Conservation (phyloP, 2,329 filamentous ascomycete species). For the Tolypocladium paradoxum region DNA sequence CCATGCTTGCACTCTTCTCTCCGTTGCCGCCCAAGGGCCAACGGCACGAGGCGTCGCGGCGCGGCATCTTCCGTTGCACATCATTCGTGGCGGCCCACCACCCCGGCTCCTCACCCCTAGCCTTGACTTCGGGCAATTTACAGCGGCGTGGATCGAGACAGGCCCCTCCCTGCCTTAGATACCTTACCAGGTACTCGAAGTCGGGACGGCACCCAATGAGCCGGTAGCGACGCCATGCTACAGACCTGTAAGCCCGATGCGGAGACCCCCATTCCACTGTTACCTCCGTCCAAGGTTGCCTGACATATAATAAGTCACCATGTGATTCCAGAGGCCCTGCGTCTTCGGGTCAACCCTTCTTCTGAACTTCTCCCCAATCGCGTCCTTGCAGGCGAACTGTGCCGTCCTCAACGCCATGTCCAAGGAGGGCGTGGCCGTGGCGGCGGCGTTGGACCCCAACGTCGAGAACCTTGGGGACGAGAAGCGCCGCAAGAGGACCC, state of each 20-base stretch:
- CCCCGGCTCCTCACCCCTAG: too few relatives aligned
- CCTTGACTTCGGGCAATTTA: too few relatives aligned
- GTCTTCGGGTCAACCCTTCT: neutral
- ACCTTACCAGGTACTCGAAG: too few relatives aligned
- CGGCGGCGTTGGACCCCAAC: constrained; percentile 4
- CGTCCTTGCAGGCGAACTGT: neutral
- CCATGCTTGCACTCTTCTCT: too few relatives aligned
- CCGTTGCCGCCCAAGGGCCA: too few relatives aligned
- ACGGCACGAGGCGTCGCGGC: neutral
- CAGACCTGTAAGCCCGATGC: neutral
- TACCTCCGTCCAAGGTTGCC: neutral
- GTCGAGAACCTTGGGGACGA: constrained; percentile 1
- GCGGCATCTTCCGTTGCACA: neutral
- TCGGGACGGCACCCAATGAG: neutral
- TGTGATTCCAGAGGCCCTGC: neutral
- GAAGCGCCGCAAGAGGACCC: constrained; percentile 13
- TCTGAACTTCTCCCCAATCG: neutral
- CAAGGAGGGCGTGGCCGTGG: neutral
- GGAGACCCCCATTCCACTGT: neutral
- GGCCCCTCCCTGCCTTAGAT: too few relatives aligned
- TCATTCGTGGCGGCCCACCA: neutral
- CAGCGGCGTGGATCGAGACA: neutral
- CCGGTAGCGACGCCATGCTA: neutral
- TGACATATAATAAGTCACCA: neutral
- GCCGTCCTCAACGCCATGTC: neutral